These are phyloP conservation scores for Mollisiaceae sp. DNA, from an alignment of 2,329 filamentous ascomycete genomes.

Conservation along the genomic window DNA sequence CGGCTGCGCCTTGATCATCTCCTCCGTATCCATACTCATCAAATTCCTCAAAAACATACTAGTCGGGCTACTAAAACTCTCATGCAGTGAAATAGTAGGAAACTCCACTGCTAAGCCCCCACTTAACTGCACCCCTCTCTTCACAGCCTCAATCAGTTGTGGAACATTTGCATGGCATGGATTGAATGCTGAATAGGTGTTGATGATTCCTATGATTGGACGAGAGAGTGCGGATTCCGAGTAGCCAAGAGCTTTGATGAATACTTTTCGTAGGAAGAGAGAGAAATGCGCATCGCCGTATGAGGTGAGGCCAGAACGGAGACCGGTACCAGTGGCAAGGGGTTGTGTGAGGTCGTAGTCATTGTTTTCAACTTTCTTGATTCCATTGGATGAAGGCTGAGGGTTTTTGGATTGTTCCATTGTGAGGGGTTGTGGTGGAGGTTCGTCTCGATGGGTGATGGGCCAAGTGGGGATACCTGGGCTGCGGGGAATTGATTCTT, in stretches of 20 bases:
- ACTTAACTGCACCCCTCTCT: constrained; percentile 68
- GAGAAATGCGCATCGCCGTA: constrained; percentile 80
- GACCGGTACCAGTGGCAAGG: constrained; percentile 56
- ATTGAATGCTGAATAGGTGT: constrained; percentile 76
- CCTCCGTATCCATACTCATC: constrained; percentile 82
- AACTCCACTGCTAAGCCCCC: constrained; percentile 75
- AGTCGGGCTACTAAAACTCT: constrained; percentile 71
- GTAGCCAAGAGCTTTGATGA: constrained; percentile 78
- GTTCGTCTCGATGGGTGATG: background rate
- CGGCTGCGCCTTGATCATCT: constrained; percentile 76
- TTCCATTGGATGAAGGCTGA: background rate
- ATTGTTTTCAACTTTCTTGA: constrained; percentile 1
- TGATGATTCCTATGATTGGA: constrained; percentile 76
- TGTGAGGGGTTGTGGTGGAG: background rate
- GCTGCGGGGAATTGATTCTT: background rate
- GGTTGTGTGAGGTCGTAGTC: constrained; percentile 65
- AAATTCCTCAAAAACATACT: constrained; percentile 78
- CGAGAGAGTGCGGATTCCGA: constrained; percentile 72
- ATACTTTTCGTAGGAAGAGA: constrained; percentile 75
- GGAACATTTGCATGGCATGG: constrained; percentile 76
- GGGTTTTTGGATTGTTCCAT: constrained; percentile 1
- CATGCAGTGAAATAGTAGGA: constrained; percentile 74
- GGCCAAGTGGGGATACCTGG: background rate
- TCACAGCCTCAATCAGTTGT: constrained; percentile 72
- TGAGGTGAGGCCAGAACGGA: constrained; percentile 68